Conservation (phyloP, 2,329 filamentous ascomycete genomes). For the Colletotrichum viniferum region DNA sequence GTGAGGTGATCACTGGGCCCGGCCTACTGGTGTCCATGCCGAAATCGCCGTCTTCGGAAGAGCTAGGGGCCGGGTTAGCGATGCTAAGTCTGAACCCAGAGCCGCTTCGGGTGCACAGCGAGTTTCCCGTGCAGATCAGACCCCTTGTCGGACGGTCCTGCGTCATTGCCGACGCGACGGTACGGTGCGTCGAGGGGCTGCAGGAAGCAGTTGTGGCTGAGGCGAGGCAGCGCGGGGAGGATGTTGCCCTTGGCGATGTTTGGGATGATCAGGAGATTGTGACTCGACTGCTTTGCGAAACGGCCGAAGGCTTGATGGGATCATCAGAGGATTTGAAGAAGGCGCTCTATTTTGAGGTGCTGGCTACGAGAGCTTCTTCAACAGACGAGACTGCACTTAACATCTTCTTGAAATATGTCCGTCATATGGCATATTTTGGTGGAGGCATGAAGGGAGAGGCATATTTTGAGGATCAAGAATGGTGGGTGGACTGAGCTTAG, state of each 20-base stretch:
- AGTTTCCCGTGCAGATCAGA: not conserved
- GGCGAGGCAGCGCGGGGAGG: not conserved
- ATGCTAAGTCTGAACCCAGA: not conserved
- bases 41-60: not conserved
- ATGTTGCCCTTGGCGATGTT: not conserved
- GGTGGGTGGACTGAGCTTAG: not conserved
- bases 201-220: not conserved
- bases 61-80: not conserved
- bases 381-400: not conserved
- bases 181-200: not conserved
- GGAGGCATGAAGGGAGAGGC: not conserved
- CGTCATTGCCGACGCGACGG: not conserved
- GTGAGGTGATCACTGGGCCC: not conserved
- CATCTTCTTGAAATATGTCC: not conserved
- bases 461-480: not conserved
- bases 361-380: not conserved
- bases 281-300: not conserved
- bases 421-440: not conserved
- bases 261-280: not conserved
- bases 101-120: not conserved
- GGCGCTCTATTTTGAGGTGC: not conserved
- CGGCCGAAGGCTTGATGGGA: not conserved
- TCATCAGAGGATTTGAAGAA: not conserved
- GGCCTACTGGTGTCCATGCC: not conserved
- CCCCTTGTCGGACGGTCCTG: not conserved